Conservation (phyloP, 208 protist genomes). For the Angomonas ambiguus region DNA sequence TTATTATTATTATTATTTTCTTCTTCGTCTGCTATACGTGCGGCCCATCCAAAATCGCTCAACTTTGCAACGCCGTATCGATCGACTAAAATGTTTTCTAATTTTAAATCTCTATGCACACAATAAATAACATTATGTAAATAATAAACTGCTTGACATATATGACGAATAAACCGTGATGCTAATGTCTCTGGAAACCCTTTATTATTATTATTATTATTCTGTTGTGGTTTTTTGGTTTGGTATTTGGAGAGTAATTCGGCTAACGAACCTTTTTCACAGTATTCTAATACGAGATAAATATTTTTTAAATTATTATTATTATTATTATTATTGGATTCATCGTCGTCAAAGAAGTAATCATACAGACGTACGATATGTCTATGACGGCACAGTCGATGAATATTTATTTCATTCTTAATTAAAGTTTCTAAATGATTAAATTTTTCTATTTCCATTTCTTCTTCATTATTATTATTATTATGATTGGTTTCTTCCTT, state of each 20-base stretch:
- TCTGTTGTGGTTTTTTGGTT: not conserved
- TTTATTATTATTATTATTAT: not conserved
- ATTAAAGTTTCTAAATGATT: slow-evolving; percentile 55
- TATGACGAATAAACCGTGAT: slow-evolving; percentile 60
- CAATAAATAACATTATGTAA: slow-evolving; percentile 71
- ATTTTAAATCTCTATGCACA: slow-evolving; percentile 88
- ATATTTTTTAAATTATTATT: slow-evolving; percentile 19
- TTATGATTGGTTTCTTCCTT: not conserved
- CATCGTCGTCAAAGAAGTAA: slow-evolving; percentile 54
- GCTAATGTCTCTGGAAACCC: slow-evolving; percentile 38
- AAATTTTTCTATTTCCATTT: not conserved
- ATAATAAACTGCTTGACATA: slow-evolving; percentile 59
- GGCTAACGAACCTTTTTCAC: slow-evolving; percentile 50
- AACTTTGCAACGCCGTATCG: slow-evolving; percentile 92
- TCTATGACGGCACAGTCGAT: slow-evolving; percentile 70
- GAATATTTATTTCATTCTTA: slow-evolving; percentile 78
- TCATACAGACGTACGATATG: slow-evolving; percentile 81
- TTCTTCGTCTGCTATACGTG: slow-evolving; percentile 14
- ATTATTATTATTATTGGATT: not conserved
- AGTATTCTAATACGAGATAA: slow-evolving; percentile 70
- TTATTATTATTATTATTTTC: slow-evolving; percentile 12
- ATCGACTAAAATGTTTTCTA: slow-evolving; percentile 87
- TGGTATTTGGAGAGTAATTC: not conserved
- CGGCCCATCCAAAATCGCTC: slow-evolving; percentile 98
- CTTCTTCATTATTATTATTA: not conserved